Base-by-base conservation (phyloP, 768 basidiomycete species). In the Wakefieldia striispora region DNA sequence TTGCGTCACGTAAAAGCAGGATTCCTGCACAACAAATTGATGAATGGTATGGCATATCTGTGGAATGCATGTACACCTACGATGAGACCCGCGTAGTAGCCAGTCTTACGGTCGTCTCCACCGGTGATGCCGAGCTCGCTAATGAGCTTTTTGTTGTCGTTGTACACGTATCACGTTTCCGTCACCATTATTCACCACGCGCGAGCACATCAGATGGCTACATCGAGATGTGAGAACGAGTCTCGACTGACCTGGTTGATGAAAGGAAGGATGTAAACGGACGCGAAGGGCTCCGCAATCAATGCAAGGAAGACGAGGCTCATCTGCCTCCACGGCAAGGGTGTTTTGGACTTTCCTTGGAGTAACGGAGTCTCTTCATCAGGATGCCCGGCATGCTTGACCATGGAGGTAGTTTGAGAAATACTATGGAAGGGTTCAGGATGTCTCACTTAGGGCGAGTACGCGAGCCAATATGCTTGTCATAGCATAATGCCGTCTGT, bases 21-120 rank as follows among this genome's bases (percentile, higher is more conserved):
- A 84, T 69, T 83, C 78, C 82, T 84, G 4, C 8, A 7, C 16
- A 23, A 40, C 8, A 7, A 51, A 37, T 33, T 33, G 8, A 16
- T 34, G 38, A 33, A 54, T 8, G 46, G 40, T n/a, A 36, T 13
- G 6, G 23, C 3, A 1, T 0, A 33, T 43, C 11, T 19, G 14
- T 10, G 23, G 23, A 23, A 23, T 24, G 33, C 31, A 24, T 12
- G n/a, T 49, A 53, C 45, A 53, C 83, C 68, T 50, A 84, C 81
- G 35, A 68, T 65, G 20, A 86, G 57, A 26, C 82, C 84, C 20
- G 81, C 83, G 60, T 86, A 86, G 57, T 86, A 86, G 26, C 84
- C 84, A 4, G 83, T 79, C 67, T 80, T 82, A 40, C 73, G 71
- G 40, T 81, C 75, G 49, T 86, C 82, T 20, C 83, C 84, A n/a